phyloP scores from a whole-genome alignment of 352 stramenopile species.

The Globisporangium emineosum region DNA sequence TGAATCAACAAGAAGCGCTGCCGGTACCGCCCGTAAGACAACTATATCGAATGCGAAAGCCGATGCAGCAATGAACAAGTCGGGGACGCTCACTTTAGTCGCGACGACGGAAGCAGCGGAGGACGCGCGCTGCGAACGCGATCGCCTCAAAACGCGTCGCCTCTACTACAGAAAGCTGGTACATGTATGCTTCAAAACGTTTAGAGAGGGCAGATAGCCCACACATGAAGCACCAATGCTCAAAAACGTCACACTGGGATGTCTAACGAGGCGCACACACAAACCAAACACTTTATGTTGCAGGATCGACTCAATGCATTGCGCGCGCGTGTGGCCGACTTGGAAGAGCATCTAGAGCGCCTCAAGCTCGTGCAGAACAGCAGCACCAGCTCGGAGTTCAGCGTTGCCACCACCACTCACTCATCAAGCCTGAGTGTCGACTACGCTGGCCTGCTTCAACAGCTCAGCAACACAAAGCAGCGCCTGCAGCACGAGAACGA shows the following conservation, averaged over 20 bases:
- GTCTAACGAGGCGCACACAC: too few species aligned
- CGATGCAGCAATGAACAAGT: not conserved
- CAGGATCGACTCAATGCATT: slow-evolving; percentile 12
- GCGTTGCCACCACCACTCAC: not conserved
- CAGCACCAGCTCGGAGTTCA: not conserved
- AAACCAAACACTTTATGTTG: not conserved
- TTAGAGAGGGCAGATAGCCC: too few species aligned
- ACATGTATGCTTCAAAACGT: not conserved
- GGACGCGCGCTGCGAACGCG: not conserved
- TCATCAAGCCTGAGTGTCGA: not conserved
- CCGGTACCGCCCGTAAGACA: not conserved
- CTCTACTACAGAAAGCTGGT: not conserved
- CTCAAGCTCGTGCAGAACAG: not conserved
- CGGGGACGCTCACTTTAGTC: not conserved
- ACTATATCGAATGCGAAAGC: not conserved
- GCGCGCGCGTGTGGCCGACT: not conserved
- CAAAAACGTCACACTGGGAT: not conserved
- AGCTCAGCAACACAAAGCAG: slow-evolving; percentile 1
- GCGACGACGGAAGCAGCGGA: not conserved
- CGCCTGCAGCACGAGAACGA: slow-evolving; percentile 15
- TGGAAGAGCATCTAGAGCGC: slow-evolving; percentile 5
- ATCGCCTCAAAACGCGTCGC: not conserved
- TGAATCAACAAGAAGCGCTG: not conserved
- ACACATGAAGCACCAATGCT: too few species aligned
- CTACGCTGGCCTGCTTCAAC: not conserved